Conservation (phyloP, 2,329 filamentous ascomycete species). For the Chaetomiaceae sp. region DNA sequence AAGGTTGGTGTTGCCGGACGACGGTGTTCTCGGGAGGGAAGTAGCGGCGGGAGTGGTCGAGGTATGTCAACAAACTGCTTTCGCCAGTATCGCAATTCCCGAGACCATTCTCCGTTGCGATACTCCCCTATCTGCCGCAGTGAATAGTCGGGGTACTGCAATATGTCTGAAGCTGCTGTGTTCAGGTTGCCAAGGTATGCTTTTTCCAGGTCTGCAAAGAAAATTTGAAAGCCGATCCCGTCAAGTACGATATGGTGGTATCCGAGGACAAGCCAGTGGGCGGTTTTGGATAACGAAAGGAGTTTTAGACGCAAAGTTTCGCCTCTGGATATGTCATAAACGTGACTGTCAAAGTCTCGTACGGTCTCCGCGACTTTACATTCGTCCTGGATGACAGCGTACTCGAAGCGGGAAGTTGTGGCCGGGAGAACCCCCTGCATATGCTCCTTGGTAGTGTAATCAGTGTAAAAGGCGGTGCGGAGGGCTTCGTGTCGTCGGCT, state of each 20-base stretch:
- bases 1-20: constrained; percentile 33
- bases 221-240: constrained; percentile 39
- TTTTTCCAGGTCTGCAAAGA: constrained; percentile 41
- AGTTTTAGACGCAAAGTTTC: constrained; percentile 33
- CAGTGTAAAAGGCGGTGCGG: constrained; percentile 32
- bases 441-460: neutral
- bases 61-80: constrained; percentile 21
- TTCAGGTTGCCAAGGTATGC: constrained; percentile 34
- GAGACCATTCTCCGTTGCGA: constrained; percentile 16
- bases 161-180: constrained; percentile 13
- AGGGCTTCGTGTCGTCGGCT: constrained; percentile 7
- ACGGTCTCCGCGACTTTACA: neutral
- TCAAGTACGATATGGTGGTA: constrained; percentile 51
- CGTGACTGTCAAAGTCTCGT: constrained; percentile 20
- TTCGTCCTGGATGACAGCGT: neutral
- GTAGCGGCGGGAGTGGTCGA: constrained; percentile 17
- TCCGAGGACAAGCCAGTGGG: constrained; percentile 40
- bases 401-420: constrained; percentile 10
- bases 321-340: constrained; percentile 37
- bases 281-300: constrained; percentile 30
- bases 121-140: constrained; percentile 28
- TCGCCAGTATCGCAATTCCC: constrained; percentile 37
- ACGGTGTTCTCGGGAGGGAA: neutral
- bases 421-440: constrained; percentile 18
- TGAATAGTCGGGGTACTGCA: constrained; percentile 37